Evolutionary conservation across 2,329 filamentous ascomycete species (phyloP).

Genomic region (Alternaria arborescens): DNA sequence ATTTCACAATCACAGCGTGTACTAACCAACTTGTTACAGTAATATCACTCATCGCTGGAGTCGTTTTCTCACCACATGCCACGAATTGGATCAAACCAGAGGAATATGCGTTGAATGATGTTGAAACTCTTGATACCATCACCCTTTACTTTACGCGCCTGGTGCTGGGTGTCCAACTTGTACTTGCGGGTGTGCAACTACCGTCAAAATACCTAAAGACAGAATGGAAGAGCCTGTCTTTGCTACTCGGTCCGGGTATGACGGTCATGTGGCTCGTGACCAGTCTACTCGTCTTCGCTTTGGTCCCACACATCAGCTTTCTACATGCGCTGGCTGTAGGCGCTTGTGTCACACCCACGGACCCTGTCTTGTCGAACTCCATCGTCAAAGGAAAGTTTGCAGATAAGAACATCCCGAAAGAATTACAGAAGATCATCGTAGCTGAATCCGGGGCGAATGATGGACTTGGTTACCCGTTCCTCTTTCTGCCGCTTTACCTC

Average conservation of each 20-base stretch:
- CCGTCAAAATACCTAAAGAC: conserved; percentile 80
- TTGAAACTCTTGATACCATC: conserved; percentile 70
- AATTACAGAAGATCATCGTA: conserved; percentile 73
- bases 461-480: conserved; percentile 85
- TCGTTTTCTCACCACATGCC: conserved; percentile 79
- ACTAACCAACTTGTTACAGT: conserved; percentile 61
- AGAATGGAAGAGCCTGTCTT: conserved; percentile 78
- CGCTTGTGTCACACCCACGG: conserved; percentile 90
- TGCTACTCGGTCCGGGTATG: conserved; percentile 87
- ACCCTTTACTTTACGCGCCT: conserved; percentile 87
- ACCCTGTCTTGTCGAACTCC: conserved; percentile 85
- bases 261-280: conserved; percentile 84
- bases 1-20: background rate
- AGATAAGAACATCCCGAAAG: conserved; percentile 84
- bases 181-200: conserved; percentile 86
- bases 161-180: conserved; percentile 88
- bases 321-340: conserved; percentile 82
- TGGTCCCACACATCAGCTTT: conserved; percentile 76
- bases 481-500: conserved; percentile 84
- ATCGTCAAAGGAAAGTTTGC: conserved; percentile 95
- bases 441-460: conserved; percentile 88
- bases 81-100: conserved; percentile 76
- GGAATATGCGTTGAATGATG: conserved; percentile 72
- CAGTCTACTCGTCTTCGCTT: conserved; percentile 78
- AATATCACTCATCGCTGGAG: conserved; percentile 81